Conservation (phyloP, 768 basidiomycete genomes). For the Russula foetens region DNA sequence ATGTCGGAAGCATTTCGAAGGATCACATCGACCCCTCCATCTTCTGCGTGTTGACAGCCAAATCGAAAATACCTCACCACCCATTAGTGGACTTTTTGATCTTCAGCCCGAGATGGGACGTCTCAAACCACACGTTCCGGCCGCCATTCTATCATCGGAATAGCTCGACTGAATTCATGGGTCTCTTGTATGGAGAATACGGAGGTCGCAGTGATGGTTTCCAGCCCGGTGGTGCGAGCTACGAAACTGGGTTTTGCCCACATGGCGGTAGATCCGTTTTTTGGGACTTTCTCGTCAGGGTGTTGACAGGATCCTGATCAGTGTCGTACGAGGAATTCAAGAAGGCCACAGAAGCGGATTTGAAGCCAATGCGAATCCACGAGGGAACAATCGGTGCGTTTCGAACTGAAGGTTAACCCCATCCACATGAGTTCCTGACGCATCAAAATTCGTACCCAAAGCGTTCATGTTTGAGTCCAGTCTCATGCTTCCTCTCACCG, state of each 20-base stretch:
- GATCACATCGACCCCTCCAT: conserved; percentile 67
- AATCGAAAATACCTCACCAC: conserved; percentile 49
- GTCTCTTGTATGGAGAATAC: conserved; percentile 51
- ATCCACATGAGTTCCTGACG: neutral
- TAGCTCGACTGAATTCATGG: conserved; percentile 55
- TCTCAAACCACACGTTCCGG: conserved; percentile 48
- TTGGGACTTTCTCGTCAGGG: neutral
- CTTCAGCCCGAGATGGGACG: conserved; percentile 59
- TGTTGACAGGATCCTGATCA: conserved; percentile 18
- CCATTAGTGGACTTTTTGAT: conserved; percentile 59
- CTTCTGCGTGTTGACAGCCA: conserved; percentile 60
- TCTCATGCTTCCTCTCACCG: conserved; percentile 55
- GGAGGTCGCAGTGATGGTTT: conserved; percentile 57
- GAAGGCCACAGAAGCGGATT: conserved; percentile 44
- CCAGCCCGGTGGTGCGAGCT: conserved; percentile 53
- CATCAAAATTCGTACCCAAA: conserved; percentile 15
- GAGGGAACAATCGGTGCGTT: conserved; percentile 46
- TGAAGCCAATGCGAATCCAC: conserved; percentile 41
- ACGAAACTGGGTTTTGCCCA: conserved; percentile 56
- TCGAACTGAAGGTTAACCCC: too few relatives aligned
- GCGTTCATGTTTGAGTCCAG: conserved; percentile 61
- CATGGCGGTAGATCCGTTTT: conserved; percentile 41
- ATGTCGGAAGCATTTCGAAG: conserved; percentile 54
- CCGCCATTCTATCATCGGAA: conserved; percentile 67
- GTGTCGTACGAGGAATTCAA: conserved; percentile 56